These are phyloP conservation scores for Aspergillus quadrilineatus DNA, from an alignment of 2,329 filamentous ascomycete species.

Conservation along the genomic window DNA sequence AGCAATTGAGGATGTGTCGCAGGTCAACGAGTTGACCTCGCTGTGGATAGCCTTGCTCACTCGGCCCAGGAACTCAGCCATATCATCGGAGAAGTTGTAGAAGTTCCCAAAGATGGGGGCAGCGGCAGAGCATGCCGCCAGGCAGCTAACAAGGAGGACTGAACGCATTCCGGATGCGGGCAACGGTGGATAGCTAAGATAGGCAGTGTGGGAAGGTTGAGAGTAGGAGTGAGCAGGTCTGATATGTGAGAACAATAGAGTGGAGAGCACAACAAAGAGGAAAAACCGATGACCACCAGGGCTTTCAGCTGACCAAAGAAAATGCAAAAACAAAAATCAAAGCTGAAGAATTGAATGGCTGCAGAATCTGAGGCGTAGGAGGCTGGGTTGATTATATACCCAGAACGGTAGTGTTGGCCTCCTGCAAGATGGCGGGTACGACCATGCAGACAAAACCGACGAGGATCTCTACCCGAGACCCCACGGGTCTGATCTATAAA, in stretches of 20 bases:
- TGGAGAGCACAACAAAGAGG: constrained; percentile 3
- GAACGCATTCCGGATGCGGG: constrained; percentile 22
- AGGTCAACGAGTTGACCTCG: constrained; percentile 24
- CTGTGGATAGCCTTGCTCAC: constrained; percentile 41
- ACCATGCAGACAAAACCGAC: constrained; percentile 12
- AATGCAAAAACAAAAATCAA: not conserved
- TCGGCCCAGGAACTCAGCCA: constrained; percentile 41
- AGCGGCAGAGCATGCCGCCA: constrained; percentile 35
- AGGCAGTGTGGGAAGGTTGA: not conserved
- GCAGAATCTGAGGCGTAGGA: constrained; percentile 8
- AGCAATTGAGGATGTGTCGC: constrained; percentile 35
- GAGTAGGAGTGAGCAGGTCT: not conserved
- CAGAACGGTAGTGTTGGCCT: not conserved
- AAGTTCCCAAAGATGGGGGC: constrained; percentile 36
- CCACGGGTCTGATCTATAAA: constrained; percentile 13
- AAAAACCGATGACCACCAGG: constrained; percentile 8
- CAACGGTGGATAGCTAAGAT: not conserved
- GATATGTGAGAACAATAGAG: not conserved
- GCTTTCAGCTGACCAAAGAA: constrained; percentile 2
- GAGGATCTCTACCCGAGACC: constrained; percentile 12
- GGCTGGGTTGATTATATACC: constrained; percentile 10
- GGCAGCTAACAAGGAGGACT: constrained; percentile 27
- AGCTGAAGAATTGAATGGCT: constrained; percentile 8
- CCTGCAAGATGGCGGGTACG: constrained; percentile 12
- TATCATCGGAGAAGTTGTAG: constrained; percentile 42